phyloP scores from a whole-genome alignment of 805 yeast species.

The Nakazawaea wyomingensis region DNA sequence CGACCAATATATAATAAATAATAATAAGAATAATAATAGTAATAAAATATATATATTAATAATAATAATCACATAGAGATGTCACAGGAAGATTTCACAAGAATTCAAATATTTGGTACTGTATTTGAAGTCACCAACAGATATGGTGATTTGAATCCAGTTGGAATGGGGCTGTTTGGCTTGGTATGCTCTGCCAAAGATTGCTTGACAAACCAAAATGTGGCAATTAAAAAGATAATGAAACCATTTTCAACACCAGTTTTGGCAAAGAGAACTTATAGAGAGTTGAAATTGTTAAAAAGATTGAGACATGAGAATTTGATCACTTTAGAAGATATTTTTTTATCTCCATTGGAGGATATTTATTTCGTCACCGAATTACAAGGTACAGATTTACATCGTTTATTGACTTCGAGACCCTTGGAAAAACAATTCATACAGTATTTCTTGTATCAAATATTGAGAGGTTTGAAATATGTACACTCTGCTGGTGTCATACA shows the following conservation, averaged over 20 bases:
- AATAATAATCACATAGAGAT: conserved; percentile 9
- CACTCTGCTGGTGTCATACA: conserved; percentile 96
- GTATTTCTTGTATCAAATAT: conserved; percentile 91
- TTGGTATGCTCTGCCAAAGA: conserved; percentile 95
- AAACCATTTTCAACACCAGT: conserved; percentile 95
- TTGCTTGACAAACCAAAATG: conserved; percentile 83
- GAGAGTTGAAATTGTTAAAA: conserved; percentile 90
- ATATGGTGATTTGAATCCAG: conserved; percentile 90
- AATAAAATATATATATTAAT: too few relatives aligned
- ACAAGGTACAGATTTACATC: conserved; percentile 94
- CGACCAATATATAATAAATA: too few relatives aligned
- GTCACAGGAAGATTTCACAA: conserved; percentile 39
- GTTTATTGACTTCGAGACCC: conserved; percentile 87
- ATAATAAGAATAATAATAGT: too few relatives aligned
- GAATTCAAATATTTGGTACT: conserved; percentile 93
- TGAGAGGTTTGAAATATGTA: conserved; percentile 89
- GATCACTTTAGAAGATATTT: conserved; percentile 89
- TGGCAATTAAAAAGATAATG: conserved; percentile 97
- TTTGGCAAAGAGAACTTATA: conserved; percentile 90
- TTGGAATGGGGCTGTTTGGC: conserved; percentile 99
- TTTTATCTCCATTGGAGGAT: conserved; percentile 91
- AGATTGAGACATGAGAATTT: conserved; percentile 93
- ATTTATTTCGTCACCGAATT: conserved; percentile 94
- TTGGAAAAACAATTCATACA: conserved; percentile 94
- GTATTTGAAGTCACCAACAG: conserved; percentile 89